Percentiles rank a stretch among this genome's conserved stretches.
These are phyloP conservation scores for Mortierella sp. DNA, from an alignment of 371 early-diverging fungal genomes.

Conservation along the genomic window DNA sequence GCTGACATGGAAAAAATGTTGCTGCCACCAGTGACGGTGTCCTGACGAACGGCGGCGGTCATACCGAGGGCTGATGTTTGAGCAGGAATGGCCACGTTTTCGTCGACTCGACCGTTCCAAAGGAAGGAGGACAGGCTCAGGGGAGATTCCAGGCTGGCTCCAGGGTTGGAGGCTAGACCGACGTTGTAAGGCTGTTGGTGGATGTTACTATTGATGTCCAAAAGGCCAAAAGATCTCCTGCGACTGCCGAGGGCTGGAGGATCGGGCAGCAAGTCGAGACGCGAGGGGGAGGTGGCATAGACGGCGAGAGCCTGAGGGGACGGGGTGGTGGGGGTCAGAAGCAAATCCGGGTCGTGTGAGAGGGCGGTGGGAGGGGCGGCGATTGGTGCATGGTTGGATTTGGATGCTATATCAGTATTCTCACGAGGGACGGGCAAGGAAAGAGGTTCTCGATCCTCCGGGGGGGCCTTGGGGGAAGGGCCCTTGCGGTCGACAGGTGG, in stretches of 20 bases:
- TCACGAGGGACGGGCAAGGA: not conserved
- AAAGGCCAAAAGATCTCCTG: slow-evolving; percentile 1
- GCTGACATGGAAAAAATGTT: slow-evolving; percentile 20
- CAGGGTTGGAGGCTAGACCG: not conserved
- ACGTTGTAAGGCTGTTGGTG: slow-evolving; percentile 4
- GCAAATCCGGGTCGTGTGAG: not conserved
- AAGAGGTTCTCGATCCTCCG: not conserved
- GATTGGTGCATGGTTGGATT: not conserved
- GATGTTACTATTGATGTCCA: not conserved
- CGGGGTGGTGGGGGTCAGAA: slow-evolving; percentile 6
- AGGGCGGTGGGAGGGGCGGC: not conserved
- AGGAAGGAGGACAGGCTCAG: slow-evolving; percentile 35
- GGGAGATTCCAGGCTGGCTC: slow-evolving; percentile 19
- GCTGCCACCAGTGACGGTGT: not conserved
- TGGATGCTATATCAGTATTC: not conserved
- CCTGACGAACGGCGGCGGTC: slow-evolving; percentile 7
- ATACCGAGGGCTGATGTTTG: slow-evolving; percentile 4
- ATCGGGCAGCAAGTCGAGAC: not conserved
- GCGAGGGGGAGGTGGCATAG: slow-evolving; percentile 3
- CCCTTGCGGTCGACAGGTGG: slow-evolving; percentile 27
- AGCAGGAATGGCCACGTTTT: slow-evolving; percentile 4
- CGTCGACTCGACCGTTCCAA: slow-evolving; percentile 24
- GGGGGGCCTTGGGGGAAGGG: not conserved
- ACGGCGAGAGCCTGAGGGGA: slow-evolving; percentile 1
- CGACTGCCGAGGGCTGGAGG: not conserved